Percentiles rank a stretch among this genome's conserved stretches.
Evolutionary conservation across 164 flowering plant species (phyloP).

Genomic region (Saururus chinensis): DNA sequence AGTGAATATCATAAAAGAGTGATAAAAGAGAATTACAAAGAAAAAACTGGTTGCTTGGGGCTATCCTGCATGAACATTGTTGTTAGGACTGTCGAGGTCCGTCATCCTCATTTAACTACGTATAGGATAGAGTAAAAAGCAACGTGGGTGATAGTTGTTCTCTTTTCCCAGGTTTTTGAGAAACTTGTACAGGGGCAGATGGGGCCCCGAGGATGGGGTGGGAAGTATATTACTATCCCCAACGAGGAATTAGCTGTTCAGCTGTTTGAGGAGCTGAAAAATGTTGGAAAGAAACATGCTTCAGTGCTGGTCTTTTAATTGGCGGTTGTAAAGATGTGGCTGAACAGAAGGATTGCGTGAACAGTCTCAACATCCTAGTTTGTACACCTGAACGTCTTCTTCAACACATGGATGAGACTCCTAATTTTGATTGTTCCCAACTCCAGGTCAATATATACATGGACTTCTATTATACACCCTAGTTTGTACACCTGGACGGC

Average conservation of each 20-base stretch:
- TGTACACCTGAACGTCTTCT: conserved; percentile 98
- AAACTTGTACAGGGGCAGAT: conserved; percentile 68
- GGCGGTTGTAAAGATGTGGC: conserved; percentile 91
- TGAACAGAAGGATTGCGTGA: conserved; percentile 61
- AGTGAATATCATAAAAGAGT: too few species aligned
- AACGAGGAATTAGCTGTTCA: conserved; percentile 87
- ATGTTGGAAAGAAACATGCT: conserved; percentile 72
- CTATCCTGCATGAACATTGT: background rate
- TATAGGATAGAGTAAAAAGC: background rate
- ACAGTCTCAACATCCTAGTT: conserved; percentile 69
- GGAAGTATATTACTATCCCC: conserved; percentile 94
- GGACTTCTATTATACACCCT: conserved; percentile 1
- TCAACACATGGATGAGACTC: conserved; percentile 98
- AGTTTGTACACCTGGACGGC: too few species aligned
- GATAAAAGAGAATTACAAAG: too few species aligned
- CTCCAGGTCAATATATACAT: conserved; percentile 56
- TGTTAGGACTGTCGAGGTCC: background rate
- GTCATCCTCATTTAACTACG: background rate
- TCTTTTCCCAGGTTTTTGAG: conserved; percentile 60
- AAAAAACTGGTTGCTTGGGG: background rate
- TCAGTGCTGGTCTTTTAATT: conserved; percentile 90
- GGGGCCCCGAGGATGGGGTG: conserved; percentile 87
- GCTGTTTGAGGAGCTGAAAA: conserved; percentile 59
- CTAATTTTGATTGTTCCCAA: conserved; percentile 86
- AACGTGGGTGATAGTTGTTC: background rate